These are phyloP conservation scores for Magnolia kwangsiensis DNA, from an alignment of 164 flowering plant species.

Conservation along the genomic window DNA sequence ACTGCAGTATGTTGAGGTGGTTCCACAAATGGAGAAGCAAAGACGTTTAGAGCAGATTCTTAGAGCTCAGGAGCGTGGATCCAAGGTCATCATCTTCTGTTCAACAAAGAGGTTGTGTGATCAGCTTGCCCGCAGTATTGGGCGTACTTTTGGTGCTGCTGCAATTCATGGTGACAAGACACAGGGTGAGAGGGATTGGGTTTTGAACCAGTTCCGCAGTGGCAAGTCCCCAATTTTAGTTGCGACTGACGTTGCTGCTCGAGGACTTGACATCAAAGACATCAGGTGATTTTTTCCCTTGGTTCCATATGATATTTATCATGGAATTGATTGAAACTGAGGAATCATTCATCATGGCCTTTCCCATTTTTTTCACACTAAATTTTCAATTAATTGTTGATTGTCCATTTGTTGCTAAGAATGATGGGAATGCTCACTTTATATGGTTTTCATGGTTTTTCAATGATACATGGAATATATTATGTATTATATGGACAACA, in stretches of 20 bases:
- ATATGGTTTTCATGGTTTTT: no score
- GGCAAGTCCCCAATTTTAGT: conserved; percentile 80
- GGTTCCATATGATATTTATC: not conserved
- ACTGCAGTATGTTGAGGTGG: conserved; percentile 82
- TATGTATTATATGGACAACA: no score
- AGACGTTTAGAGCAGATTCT: conserved; percentile 88
- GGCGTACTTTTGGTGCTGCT: conserved; percentile 80
- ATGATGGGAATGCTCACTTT: no score
- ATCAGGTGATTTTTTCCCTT: conserved; percentile 48
- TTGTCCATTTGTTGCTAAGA: no score
- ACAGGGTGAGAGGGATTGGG: conserved; percentile 92
- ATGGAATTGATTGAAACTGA: no score
- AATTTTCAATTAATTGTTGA: no score
- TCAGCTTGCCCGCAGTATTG: conserved; percentile 74
- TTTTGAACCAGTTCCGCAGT: conserved; percentile 71
- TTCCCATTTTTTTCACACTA: no score
- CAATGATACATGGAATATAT: no score
- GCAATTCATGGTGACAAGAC: conserved; percentile 94
- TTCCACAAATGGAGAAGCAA: conserved; percentile 80
- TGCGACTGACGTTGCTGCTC: conserved; percentile 97
- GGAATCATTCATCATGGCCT: no score
- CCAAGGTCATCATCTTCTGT: conserved; percentile 79
- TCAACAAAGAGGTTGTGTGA: conserved; percentile 88
- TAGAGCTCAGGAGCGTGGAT: conserved; percentile 74
- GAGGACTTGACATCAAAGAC: conserved; percentile 90